Percentiles rank a stretch among this genome's conserved stretches.
These are phyloP conservation scores for Calonectria fujianensis DNA, from an alignment of 2,329 filamentous ascomycete species.

Conservation along the genomic window DNA sequence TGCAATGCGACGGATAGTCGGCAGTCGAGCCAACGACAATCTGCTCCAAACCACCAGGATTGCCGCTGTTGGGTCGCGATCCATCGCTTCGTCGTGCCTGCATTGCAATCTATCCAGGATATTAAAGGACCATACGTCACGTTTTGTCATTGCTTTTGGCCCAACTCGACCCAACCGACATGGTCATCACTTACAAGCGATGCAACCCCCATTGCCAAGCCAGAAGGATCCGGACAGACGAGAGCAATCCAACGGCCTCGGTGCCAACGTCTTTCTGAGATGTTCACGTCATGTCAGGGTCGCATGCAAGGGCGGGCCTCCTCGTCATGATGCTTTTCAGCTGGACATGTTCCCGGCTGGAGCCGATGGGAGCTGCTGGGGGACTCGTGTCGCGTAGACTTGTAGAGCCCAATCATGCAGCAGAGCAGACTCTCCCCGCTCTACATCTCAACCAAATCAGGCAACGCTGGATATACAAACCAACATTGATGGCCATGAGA, in stretches of 20 bases:
- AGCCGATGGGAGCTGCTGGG: background rate
- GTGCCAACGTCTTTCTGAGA: background rate
- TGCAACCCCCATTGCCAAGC: background rate
- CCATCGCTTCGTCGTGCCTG: conserved; percentile 6
- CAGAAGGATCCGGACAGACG: background rate
- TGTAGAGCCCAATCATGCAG: background rate
- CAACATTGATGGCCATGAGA: too few relatives aligned
- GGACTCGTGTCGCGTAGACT: background rate
- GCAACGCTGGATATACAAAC: background rate
- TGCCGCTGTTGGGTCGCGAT: conserved; percentile 3
- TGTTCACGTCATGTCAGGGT: background rate
- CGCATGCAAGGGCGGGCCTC: background rate
- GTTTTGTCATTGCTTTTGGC: background rate
- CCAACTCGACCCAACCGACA: background rate
- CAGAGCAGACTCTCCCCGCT: background rate
- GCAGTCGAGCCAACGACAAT: conserved; percentile 2
- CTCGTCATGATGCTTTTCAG: conserved; percentile 10
- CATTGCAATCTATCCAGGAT: background rate
- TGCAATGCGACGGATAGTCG: conserved; percentile 19
- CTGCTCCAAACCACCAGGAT: conserved; percentile 13
- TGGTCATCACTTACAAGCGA: background rate
- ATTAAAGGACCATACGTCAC: conserved; percentile 6
- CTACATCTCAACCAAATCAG: background rate
- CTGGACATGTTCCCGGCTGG: background rate
- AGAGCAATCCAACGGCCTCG: background rate